Base-by-base conservation (phyloP, 768 basidiomycete species). In the Boletus sp. region DNA sequence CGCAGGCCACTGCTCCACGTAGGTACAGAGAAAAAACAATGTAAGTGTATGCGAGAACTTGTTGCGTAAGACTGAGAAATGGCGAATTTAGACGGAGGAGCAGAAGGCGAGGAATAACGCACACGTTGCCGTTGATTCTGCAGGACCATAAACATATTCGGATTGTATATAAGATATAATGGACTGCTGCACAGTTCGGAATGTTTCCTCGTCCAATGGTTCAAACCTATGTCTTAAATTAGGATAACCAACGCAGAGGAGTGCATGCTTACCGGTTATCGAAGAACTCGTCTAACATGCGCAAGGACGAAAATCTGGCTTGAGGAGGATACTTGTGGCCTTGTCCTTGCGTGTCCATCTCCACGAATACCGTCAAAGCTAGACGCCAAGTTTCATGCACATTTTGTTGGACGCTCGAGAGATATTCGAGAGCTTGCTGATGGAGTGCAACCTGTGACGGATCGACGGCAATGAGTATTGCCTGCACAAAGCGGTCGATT, bases 41-140 rank as follows among this genome's bases (percentile, higher is more conserved):
- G 92, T 90, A 57, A 94, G 78, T 37, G 92, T 92, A 76, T 94
- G 92, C 29, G 91, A 90, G 76, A 94, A 92, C 73, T 97, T 97
- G 79, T 98, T 98, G 69, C 95, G 87, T 53, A 98, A 75, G 74
- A 90, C 93, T 95, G 58, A 41, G 51, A 61, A 63, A 57, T 15
- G 50, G 36, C 41, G 20, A 33, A 41, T 32, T 61, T 48, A 65
- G 57, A 47, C 4, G 35, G 39, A 53, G 41, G 33, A 36, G 6
- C 4, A 2, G 10, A 51, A 36, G 49, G n/a, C 10, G 40, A 55
- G n/a, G 39, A 62, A 50, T 42, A 14, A 80, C 94, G 75, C 69
- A 94, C 94, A 97, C 50, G 87, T 69, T 49, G 91, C 85, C 61
- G 81, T 84, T 24, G 84, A 82, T 76, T 98, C 95, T 45, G 92